Evolutionary conservation across 2,329 filamentous ascomycete species (phyloP), one percentile per base, ranked within the genome.

Genomic region (Penicillium sp.): DNA sequence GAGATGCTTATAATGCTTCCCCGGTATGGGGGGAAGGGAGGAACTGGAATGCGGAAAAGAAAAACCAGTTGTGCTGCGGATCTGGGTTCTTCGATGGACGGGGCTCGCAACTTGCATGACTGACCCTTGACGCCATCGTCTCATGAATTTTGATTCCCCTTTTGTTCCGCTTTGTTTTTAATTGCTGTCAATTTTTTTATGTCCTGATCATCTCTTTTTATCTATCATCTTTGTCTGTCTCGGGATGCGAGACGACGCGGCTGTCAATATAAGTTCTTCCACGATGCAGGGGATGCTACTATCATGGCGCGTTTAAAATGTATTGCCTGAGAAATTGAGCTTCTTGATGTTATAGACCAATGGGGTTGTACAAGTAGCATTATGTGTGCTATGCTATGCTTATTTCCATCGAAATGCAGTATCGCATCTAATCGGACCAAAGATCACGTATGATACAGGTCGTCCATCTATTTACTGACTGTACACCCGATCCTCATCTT

Each of bases 131-230:
- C 64, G 68, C 70, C 62, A 67, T 73, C 71, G 67, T 70, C 71
- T 72, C 71, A 67, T 70, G 67, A 72, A 72, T 73, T 63, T 74
- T 72, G 70, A 73, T 74, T 73, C 71, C 71, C 70, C 71, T 67
- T 73, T 69, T 72, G 70, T 72, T 72, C 59, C 65, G 58, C 63
- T 60, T 68, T 66, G 54, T 59, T 55, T 56, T 64, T 60, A 37
- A n/a, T 51, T 41, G 21, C 21, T 55, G 55, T 55, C 48, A 60
- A 37, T 46, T 44, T 53, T 53, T 61, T 71, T 53, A 45, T 53
- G 35, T 58, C 59, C 48, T 63, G 62, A 61, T 68, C 53, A 56
- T 52, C 53, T 59, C 53, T 58, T 59, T 67, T 59, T 64, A 57
- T 62, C 54, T 60, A 63, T 60, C 57, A 56, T 62, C 52, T 56